These are phyloP conservation scores for Porcisia deanei DNA, from an alignment of 208 protist species.

Conservation along the genomic window DNA sequence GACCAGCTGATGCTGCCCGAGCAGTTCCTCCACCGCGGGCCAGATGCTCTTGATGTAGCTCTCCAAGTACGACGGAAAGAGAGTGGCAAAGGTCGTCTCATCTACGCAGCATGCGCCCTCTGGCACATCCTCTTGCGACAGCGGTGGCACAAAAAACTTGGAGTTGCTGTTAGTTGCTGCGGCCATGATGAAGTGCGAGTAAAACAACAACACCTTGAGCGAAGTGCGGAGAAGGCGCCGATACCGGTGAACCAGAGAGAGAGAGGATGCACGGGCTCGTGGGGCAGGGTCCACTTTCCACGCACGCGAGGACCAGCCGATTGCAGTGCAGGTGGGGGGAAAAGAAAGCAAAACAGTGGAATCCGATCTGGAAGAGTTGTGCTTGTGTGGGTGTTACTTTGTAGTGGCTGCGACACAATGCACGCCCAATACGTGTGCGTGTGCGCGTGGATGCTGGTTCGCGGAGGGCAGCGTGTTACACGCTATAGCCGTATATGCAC, in stretches of 20 bases:
- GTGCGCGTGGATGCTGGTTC: not conserved
- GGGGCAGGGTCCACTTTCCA: not conserved
- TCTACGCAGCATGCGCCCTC: constrained; percentile 92
- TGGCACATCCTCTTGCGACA: constrained; percentile 87
- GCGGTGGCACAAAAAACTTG: constrained; percentile 81
- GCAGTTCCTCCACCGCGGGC: constrained; percentile 91
- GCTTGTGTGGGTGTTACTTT: not conserved
- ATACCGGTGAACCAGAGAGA: not conserved
- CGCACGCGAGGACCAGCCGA: not conserved
- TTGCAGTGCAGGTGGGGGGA: not conserved
- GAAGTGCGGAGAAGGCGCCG: not conserved
- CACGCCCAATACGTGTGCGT: not conserved
- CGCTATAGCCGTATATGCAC: not conserved
- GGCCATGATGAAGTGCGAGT: constrained; percentile 7
- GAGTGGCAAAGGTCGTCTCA: constrained; percentile 96
- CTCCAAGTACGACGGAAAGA: constrained; percentile 99
- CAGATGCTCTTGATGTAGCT: constrained; percentile 97
- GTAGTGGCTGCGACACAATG: not conserved
- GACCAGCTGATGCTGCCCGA: constrained; percentile 93
- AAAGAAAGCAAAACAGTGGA: not conserved
- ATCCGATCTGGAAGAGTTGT: not conserved
- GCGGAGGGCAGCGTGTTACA: not conserved
- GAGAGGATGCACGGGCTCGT: not conserved
- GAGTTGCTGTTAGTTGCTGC: constrained; percentile 32
- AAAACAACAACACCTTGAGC: constrained; percentile 8